Base-by-base conservation (phyloP, 1,284 basidiomycete genomes). In the Boletus mariae region DNA sequence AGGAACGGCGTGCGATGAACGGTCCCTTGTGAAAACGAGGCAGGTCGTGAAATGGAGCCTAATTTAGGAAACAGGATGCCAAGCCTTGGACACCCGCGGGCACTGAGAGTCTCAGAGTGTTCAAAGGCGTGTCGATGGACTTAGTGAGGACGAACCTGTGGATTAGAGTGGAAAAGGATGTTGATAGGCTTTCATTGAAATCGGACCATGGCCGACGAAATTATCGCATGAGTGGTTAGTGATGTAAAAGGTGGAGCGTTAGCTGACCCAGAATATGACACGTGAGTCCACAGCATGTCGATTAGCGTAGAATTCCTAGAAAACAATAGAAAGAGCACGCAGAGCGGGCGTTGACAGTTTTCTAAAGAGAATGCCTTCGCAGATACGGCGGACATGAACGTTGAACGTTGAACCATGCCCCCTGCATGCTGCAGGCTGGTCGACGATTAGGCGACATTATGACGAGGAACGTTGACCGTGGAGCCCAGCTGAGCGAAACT, bases 371-470 rank as follows among this genome's bases (percentile, higher is more conserved):
- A 68, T 35, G 12, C 41, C 32, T 40, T 62, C 56, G 54, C 48
- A 47, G 56, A 61, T 54, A 60, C 29, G 53, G 54, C 64, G 64
- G 64, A 65, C 58, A 65, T 65, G 63, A 65, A 42, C 23, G 23
- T 41, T 35, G 34, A 35, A 35, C 15, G 34, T 7, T 28, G 13
- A 15, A 61, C 45, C 54, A 55, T 48, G 51, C 62, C 51, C 41
- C 50, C 49, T 55, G 51, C 60, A 65, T 54, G 46, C 62, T 54
- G 43, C 58, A 20, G 20, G 20, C 51, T 51, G 50, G 46, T 45
- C 26, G 32, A 54, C 20, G 38, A 48, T 57, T 66, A 65, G 62
- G 60, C 60, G 64, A 68, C 26, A 15, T 43, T 49, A 61, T 66
- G 56, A 59, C 54, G 23, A 45, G 53, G 50, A 59, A 62, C 53